These are phyloP conservation scores for Dryas drummondii DNA, from an alignment of 306 rosid species.

Conservation along the genomic window DNA sequence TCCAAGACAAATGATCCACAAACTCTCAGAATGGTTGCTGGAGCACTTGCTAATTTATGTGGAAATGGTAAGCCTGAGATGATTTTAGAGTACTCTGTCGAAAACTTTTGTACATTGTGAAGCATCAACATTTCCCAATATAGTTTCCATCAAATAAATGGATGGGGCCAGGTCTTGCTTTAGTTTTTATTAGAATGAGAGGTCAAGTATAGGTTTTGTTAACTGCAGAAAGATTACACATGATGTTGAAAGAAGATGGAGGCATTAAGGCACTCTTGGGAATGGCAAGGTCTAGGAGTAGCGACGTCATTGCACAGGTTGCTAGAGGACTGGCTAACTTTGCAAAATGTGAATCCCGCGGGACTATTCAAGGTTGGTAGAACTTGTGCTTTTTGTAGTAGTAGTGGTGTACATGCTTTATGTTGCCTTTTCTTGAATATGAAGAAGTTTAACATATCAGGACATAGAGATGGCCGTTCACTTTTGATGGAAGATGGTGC, in stretches of 20 bases:
- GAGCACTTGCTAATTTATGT: slow-evolving; percentile 76
- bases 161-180: not conserved
- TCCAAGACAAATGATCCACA: slow-evolving; percentile 55
- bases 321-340: slow-evolving; percentile 71
- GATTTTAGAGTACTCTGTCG: not conserved
- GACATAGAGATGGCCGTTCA: slow-evolving; percentile 53
- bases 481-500: slow-evolving; percentile 56
- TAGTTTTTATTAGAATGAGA: not conserved
- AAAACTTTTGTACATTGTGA: not conserved
- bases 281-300: slow-evolving; percentile 50
- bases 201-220: slow-evolving; percentile 14
- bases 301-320: slow-evolving; percentile 62
- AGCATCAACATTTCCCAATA: not conserved
- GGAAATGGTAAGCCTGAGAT: slow-evolving; percentile 55
- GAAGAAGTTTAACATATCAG: slow-evolving; percentile 29
- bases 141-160: not conserved
- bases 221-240: slow-evolving; percentile 51
- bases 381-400: not conserved
- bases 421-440: not conserved
- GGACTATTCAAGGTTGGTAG: slow-evolving; percentile 51
- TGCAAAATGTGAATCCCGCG: slow-evolving; percentile 68
- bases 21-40: slow-evolving; percentile 73
- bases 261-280: slow-evolving; percentile 60
- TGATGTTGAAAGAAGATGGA: slow-evolving; percentile 57
- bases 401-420: not conserved